These are phyloP conservation scores for Vanderwaltozyma tropicalis DNA, from an alignment of 805 yeast species.

Conservation along the genomic window DNA sequence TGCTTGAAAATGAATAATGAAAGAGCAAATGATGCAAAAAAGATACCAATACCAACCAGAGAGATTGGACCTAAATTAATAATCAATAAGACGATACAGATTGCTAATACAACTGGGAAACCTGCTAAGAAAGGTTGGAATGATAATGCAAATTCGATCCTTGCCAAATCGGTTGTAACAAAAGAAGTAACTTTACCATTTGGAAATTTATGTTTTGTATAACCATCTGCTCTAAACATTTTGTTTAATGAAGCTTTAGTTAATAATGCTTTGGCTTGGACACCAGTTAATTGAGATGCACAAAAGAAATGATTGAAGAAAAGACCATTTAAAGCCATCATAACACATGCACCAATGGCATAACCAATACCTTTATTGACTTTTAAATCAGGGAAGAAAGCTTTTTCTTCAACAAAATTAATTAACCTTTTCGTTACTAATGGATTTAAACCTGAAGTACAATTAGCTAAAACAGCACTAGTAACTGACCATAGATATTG, in stretches of 20 bases:
- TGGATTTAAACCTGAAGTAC: constrained; percentile 46
- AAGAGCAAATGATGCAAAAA: constrained; percentile 31
- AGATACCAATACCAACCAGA: constrained; percentile 56
- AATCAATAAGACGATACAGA: constrained; percentile 54
- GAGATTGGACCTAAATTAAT: constrained; percentile 65
- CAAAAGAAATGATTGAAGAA: constrained; percentile 56
- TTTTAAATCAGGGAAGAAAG: constrained; percentile 32
- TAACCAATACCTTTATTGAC: constrained; percentile 63
- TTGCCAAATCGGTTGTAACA: constrained; percentile 71
- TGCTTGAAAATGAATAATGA: constrained; percentile 40
- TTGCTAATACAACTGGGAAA: constrained; percentile 53
- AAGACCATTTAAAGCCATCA: constrained; percentile 42
- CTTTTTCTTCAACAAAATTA: constrained; percentile 46
- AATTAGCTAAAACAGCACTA: constrained; percentile 40
- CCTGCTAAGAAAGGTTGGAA: constrained; percentile 55
- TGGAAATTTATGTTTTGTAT: constrained; percentile 50
- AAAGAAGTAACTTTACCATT: constrained; percentile 64
- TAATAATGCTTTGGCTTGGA: constrained; percentile 56
- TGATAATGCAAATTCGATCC: constrained; percentile 68
- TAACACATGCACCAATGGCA: constrained; percentile 54
- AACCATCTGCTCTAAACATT: constrained; percentile 49
- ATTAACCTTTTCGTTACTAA: constrained; percentile 56
- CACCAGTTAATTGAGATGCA: constrained; percentile 53
- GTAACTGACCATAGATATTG: constrained; percentile 37
- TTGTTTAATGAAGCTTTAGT: constrained; percentile 64